Conservation (phyloP, 352 stramenopile genomes). For the Globisporangium spinosum region DNA sequence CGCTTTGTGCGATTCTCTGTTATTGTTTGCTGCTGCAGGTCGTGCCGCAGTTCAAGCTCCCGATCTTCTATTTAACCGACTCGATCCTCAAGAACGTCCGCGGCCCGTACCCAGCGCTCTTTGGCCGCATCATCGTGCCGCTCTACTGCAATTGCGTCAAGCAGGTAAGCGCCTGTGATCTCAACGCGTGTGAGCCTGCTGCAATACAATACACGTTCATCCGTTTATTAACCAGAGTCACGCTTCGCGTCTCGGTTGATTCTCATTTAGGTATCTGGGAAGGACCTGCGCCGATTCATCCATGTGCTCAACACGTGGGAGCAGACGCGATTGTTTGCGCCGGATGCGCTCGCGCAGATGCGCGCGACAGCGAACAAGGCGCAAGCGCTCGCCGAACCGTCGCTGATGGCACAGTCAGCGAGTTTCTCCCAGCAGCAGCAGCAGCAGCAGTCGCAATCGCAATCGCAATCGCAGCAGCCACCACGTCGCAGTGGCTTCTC, state of each 20-base stretch:
- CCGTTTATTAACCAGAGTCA: neutral
- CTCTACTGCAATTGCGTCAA: slow-evolving; percentile 85
- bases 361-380: slow-evolving; percentile 56
- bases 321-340: slow-evolving; percentile 48
- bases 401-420: slow-evolving; percentile 29
- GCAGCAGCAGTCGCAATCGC: neutral
- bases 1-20: slow-evolving; percentile 12
- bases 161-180: slow-evolving; percentile 36
- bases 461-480: slow-evolving; percentile 14
- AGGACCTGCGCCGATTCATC: slow-evolving; percentile 80
- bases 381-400: slow-evolving; percentile 43
- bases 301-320: slow-evolving; percentile 88
- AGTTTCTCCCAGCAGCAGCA: slow-evolving; percentile 50
- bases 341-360: slow-evolving; percentile 63
- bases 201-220: neutral
- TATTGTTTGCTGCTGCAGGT: slow-evolving; percentile 35
- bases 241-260: neutral
- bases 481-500: slow-evolving; percentile 10
- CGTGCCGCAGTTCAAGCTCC: slow-evolving; percentile 79
- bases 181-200: neutral
- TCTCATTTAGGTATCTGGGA: slow-evolving; percentile 51
- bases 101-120: slow-evolving; percentile 64
- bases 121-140: slow-evolving; percentile 67
- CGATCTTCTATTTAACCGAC: slow-evolving; percentile 89
- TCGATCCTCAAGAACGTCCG: slow-evolving; percentile 89